Evolutionary conservation across 116 monocot genomes (phyloP).

Genomic region (Posidonia oceanica): DNA sequence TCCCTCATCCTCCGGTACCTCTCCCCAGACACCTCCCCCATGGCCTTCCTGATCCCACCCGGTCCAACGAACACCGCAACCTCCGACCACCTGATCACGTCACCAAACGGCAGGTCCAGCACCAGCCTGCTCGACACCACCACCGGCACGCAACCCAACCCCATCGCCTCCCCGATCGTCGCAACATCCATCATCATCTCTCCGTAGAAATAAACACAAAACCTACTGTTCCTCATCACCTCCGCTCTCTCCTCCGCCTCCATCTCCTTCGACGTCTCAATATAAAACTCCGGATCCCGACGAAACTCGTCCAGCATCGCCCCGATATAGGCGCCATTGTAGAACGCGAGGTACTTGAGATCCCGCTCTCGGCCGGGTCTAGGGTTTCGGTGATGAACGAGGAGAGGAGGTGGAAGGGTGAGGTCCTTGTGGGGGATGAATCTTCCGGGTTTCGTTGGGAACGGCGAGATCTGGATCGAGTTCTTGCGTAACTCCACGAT

Average conservation of each 20-base stretch:
- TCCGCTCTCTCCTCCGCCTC: background rate
- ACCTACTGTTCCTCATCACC: slow-evolving; percentile 1
- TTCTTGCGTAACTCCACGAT: slow-evolving; percentile 15
- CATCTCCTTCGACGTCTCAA: background rate
- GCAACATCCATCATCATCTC: background rate
- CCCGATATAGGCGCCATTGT: background rate
- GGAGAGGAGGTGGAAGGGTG: slow-evolving; percentile 6
- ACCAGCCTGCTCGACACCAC: slow-evolving; percentile 6
- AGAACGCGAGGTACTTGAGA: slow-evolving; percentile 6
- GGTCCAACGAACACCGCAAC: slow-evolving; percentile 7
- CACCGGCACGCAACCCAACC: slow-evolving; percentile 17
- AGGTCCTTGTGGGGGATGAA: slow-evolving; percentile 23
- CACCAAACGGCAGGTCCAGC: slow-evolving; percentile 15
- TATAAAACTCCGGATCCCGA: background rate
- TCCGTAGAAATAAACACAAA: slow-evolving; percentile 14
- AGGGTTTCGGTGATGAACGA: background rate
- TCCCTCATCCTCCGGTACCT: slow-evolving; percentile 8
- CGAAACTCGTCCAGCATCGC: slow-evolving; percentile 1
- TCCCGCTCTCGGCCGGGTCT: background rate
- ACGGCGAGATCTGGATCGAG: slow-evolving; percentile 13
- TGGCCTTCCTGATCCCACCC: slow-evolving; percentile 6
- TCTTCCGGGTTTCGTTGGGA: background rate
- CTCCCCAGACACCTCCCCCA: background rate
- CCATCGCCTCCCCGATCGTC: slow-evolving; percentile 12
- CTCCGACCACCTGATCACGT: slow-evolving; percentile 18